phyloP scores from a whole-genome alignment of 495 filamentous ascomycete species.

The Glarea lozoyensis region DNA sequence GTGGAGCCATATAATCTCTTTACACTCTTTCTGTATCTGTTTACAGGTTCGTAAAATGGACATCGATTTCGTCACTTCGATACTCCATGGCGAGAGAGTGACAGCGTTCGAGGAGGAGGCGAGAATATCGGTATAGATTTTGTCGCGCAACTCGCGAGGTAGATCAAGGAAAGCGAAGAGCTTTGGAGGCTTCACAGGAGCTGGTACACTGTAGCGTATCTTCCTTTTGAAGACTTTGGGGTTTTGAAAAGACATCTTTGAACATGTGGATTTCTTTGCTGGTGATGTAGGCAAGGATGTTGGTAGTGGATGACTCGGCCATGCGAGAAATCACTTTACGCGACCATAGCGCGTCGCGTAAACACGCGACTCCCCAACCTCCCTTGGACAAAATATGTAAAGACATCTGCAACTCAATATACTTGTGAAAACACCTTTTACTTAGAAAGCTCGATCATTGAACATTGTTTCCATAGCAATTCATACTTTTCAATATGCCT shows the following conservation, averaged over 20 bases:
- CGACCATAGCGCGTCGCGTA: conserved; percentile 15
- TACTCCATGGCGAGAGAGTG: conserved; percentile 16
- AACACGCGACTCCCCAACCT: conserved; percentile 14
- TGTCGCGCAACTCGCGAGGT: conserved; percentile 21
- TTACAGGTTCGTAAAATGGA: conserved; percentile 17
- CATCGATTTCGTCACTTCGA: conserved; percentile 18
- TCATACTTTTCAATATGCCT: conserved; percentile 18
- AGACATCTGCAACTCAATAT: background rate
- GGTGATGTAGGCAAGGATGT: background rate
- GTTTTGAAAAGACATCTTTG: background rate
- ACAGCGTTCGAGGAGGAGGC: conserved; percentile 10
- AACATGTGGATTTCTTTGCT: background rate
- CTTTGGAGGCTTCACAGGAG: background rate
- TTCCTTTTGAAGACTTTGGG: background rate
- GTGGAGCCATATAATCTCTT: conserved; percentile 19
- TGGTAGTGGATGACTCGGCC: no score
- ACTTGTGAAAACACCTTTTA: conserved; percentile 1
- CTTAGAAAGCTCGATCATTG: conserved; percentile 1
- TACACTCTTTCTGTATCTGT: conserved; percentile 19
- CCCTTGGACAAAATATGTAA: conserved; percentile 1
- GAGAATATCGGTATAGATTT: conserved; percentile 19
- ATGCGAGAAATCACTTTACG: conserved; percentile 21
- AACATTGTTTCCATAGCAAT: conserved; percentile 12
- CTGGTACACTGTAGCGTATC: background rate
- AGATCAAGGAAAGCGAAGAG: conserved; percentile 11